Evolutionary conservation across 345 rosid species (phyloP).

Genomic region (Eutrema heterophyllum): DNA sequence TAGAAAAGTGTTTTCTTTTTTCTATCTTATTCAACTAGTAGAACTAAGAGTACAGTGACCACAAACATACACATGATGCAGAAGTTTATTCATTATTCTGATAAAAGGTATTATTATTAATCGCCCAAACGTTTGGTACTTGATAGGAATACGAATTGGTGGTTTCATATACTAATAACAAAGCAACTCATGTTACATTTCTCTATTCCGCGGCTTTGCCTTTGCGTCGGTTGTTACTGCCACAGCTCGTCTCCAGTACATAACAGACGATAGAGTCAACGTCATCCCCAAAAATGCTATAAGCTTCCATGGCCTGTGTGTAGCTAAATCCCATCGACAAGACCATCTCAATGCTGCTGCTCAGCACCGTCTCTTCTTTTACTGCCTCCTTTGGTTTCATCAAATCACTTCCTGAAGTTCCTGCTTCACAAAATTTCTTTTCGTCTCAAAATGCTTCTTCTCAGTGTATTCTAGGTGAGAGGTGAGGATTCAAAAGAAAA

Average conservation of each 20-base stretch:
- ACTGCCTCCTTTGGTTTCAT: slow-evolving; percentile 36
- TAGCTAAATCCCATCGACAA: slow-evolving; percentile 97
- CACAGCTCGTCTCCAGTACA: slow-evolving; percentile 68
- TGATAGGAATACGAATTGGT: slow-evolving; percentile 13
- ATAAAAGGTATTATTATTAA: background rate
- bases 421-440: slow-evolving; percentile 32
- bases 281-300: slow-evolving; percentile 93
- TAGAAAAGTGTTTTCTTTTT: too few species aligned
- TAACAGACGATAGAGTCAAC: slow-evolving; percentile 93
- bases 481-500: background rate
- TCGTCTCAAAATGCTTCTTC: background rate
- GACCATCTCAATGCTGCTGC: slow-evolving; percentile 68
- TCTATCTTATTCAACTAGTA: background rate
- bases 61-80: slow-evolving; percentile 12
- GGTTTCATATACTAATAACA: slow-evolving; percentile 8
- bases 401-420: slow-evolving; percentile 60
- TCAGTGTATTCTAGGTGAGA: background rate
- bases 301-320: slow-evolving; percentile 78
- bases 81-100: slow-evolving; percentile 20
- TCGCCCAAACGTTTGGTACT: slow-evolving; percentile 6
- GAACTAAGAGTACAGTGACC: background rate
- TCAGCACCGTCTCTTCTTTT: slow-evolving; percentile 41
- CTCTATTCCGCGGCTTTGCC: slow-evolving; percentile 52
- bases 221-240: slow-evolving; percentile 49
- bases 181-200: slow-evolving; percentile 19